A percentile compares a stretch with the other conserved stretches of the same genome.
These are phyloP conservation scores for Hypoxylon sp. DNA, from an alignment of 2,329 filamentous ascomycete genomes.

Conservation along the genomic window DNA sequence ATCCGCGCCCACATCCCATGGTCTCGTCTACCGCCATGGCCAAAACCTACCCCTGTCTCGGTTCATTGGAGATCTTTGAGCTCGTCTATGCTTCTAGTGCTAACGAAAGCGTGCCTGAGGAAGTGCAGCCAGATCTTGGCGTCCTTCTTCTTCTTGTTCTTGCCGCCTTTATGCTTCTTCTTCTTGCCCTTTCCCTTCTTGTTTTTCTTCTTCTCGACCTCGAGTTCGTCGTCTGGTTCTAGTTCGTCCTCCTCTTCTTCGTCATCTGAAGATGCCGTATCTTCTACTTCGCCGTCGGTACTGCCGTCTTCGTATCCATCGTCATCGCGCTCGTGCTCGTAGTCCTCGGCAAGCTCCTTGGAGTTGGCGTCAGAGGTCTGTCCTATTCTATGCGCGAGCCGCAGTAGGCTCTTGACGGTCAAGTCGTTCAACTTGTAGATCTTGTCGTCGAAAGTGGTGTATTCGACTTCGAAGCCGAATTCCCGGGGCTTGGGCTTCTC, in stretches of 20 bases:
- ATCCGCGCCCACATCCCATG: not conserved
- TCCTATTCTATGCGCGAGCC: conserved; percentile 84
- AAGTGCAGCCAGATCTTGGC: conserved; percentile 84
- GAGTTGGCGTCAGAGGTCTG: conserved; percentile 55
- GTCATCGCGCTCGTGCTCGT: conserved; percentile 17
- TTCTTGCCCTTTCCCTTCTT: conserved; percentile 71
- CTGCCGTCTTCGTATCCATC: conserved; percentile 49
- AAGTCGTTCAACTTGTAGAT: conserved; percentile 83
- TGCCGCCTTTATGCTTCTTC: conserved; percentile 65
- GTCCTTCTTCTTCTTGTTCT: conserved; percentile 65
- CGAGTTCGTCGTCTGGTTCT: conserved; percentile 48
- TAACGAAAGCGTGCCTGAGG: conserved; percentile 81
- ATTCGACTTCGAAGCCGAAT: conserved; percentile 85
- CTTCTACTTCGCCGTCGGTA: conserved; percentile 45
- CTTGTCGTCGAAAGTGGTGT: conserved; percentile 82
- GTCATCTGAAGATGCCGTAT: conserved; percentile 46
- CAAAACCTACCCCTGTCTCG: not conserved
- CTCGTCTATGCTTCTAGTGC: conserved; percentile 75
- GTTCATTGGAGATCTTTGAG: conserved; percentile 61
- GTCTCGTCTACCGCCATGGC: not conserved
- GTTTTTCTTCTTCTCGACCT: conserved; percentile 59
- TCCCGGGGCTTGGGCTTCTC: conserved; percentile 69
- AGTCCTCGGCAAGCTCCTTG: conserved; percentile 38
- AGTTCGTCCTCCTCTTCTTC: conserved; percentile 43
- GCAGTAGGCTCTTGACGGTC: conserved; percentile 84